Conservation (phyloP, 2,329 filamentous ascomycete species). For the Graphilbum fragrans region DNA sequence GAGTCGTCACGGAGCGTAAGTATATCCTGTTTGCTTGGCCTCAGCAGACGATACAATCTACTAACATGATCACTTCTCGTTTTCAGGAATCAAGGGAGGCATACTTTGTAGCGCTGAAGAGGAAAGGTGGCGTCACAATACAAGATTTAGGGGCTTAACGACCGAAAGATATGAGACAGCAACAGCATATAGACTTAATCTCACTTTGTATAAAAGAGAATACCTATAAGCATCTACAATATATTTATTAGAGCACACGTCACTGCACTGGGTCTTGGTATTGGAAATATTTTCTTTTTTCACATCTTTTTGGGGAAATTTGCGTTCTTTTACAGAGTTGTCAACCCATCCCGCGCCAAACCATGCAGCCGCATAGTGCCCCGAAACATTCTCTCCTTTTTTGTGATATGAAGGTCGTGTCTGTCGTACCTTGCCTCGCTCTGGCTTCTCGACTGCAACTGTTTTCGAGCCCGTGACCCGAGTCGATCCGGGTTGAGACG, state of each 20-base stretch:
- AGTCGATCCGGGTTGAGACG: too few relatives aligned
- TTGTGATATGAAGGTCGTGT: neutral
- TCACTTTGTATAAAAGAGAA: too few relatives aligned
- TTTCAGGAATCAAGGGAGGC: constrained; percentile 68
- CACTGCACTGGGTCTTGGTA: neutral
- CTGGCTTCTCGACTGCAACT: too few relatives aligned
- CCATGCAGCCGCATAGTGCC: constrained; percentile 1
- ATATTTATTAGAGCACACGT: too few relatives aligned
- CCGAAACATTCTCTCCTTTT: neutral
- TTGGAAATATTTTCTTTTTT: neutral
- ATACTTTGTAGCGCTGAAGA: constrained; percentile 69
- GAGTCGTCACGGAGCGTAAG: constrained; percentile 76
- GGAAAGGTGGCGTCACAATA: constrained; percentile 36
- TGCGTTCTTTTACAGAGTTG: neutral
- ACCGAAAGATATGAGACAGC: too few relatives aligned
- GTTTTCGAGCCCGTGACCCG: too few relatives aligned
- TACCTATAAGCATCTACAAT: too few relatives aligned
- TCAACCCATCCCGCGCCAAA: constrained; percentile 6
- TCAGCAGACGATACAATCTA: too few relatives aligned
- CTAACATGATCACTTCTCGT: neutral
- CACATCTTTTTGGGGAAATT: neutral
- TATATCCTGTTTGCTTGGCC: constrained; percentile 11
- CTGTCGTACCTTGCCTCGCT: too few relatives aligned
- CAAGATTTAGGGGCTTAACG: too few relatives aligned
- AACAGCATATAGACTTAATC: too few relatives aligned